Base-by-base conservation (phyloP, 2,329 filamentous ascomycete species). In the Aspergillus sergii region DNA sequence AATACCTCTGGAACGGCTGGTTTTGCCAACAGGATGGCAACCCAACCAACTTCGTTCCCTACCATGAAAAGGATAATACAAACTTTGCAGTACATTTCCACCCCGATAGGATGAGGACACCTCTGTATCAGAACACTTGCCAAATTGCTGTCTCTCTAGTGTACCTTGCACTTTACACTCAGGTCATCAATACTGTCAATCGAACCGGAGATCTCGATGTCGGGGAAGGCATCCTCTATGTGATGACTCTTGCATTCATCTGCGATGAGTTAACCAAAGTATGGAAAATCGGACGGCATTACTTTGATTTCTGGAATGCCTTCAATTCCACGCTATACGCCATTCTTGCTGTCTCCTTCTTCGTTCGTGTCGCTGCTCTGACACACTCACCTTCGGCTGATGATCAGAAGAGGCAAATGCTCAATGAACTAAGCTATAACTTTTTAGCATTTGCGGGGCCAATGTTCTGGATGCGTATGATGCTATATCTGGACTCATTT, bases 221-320 rank as follows among this genome's bases (percentile, higher is more conserved):
- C 11, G 89, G 94, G 9, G 95, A 99, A 76, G 86, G 90, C 0
- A 80, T 95, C 19, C 84, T 99, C 12, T 99, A 99, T 73, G 75
- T 94, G 66, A 97, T 99, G 81, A 98, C 95, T 0, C 77, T 94
- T 5, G 94, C 93, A 26, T 99, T 96, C 77, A 86, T 97, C 36
- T 93, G 89, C 71, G 94, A 99, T 74, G 95, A 98, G 75, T 69
- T 89, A 0, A 82, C 89, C 74, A 99, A 99, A 78, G 87, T 97
- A 70, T 97, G 92, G 87, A 99, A 99, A 76, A 91, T 97, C 16
- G 95, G 95, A 11, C 87, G 91, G 65, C 91, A 91, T 72, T 98
- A 98, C 73, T 84, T 99, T 60, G 90, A 92, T 23, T 99, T 99
- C 77, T 98, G 95, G 95, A 97, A 97, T 72, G 91, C 91, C 28